phyloP scores from a whole-genome alignment of 768 basidiomycete species.

The Kwoniella mangroviensis region DNA sequence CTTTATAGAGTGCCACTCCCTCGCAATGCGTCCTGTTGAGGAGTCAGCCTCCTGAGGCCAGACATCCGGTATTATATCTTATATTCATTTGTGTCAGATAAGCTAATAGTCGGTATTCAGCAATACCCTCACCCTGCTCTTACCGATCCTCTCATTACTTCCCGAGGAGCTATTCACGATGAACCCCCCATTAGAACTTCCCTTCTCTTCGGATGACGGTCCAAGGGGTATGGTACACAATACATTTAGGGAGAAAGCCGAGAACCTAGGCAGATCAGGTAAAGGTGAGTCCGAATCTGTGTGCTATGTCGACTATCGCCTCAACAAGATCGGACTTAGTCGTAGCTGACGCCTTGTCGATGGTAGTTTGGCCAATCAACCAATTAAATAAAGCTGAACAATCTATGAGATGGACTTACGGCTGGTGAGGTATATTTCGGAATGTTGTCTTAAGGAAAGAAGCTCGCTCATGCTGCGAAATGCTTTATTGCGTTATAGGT shows the following conservation, averaged over 20 bases:
- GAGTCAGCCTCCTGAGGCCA: no score
- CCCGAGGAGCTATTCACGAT: slow-evolving; percentile 37
- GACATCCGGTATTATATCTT: no score
- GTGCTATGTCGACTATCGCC: no score
- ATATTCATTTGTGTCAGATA: no score
- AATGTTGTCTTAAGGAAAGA: no score
- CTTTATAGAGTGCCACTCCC: no score
- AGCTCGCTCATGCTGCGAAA: not conserved
- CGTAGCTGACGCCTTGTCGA: no score
- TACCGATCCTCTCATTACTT: slow-evolving; percentile 39
- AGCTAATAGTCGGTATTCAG: no score
- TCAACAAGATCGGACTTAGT: no score
- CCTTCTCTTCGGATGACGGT: slow-evolving; percentile 41
- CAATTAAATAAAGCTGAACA: slow-evolving; percentile 46
- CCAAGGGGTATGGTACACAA: slow-evolving; percentile 43
- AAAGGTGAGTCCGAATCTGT: no score
- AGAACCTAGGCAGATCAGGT: slow-evolving; percentile 35
- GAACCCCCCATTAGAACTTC: slow-evolving; percentile 41
- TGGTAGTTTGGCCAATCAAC: slow-evolving; percentile 38
- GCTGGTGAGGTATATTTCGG: slow-evolving; percentile 39
- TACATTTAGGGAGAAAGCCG: slow-evolving; percentile 36
- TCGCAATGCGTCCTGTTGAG: no score
- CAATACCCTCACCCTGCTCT: slow-evolving; percentile 42
- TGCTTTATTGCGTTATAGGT: slow-evolving; percentile 18
- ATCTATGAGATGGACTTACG: slow-evolving; percentile 47